Conservation (phyloP, 257 asterid genomes). For the Rubia yunnanensis region DNA sequence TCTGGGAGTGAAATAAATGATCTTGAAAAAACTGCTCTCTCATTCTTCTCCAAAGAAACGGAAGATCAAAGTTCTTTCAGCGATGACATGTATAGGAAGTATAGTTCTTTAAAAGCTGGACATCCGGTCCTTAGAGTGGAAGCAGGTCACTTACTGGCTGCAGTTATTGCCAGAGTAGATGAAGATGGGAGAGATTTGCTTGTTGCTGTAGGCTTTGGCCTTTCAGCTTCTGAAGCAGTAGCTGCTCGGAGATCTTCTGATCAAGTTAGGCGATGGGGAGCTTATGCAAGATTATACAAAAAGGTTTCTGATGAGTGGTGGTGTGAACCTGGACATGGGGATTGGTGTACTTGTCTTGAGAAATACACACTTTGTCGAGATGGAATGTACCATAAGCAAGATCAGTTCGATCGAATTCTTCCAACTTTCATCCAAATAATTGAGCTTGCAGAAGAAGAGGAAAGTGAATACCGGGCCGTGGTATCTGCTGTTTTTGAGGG, state of each 20-base stretch:
- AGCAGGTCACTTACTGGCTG: constrained; percentile 91
- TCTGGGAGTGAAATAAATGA: constrained; percentile 34
- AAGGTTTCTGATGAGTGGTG: constrained; percentile 96
- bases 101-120: constrained; percentile 66
- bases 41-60: constrained; percentile 40
- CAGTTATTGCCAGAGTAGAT: constrained; percentile 81
- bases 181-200: constrained; percentile 82
- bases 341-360: constrained; percentile 95
- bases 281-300: constrained; percentile 74
- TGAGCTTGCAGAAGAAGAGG: constrained; percentile 77
- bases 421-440: constrained; percentile 93
- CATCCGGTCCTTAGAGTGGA: constrained; percentile 97
- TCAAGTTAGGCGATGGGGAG: constrained; percentile 85
- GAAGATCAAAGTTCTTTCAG: constrained; percentile 48
- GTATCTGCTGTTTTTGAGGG: constrained; percentile 76
- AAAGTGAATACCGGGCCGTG: constrained; percentile 62
- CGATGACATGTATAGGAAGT: constrained; percentile 41
- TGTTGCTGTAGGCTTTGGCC: constrained; percentile 89
- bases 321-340: constrained; percentile 98
- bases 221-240: constrained; percentile 73
- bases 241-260: constrained; percentile 79
- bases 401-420: constrained; percentile 69
- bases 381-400: constrained; percentile 96
- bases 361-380: constrained; percentile 82
- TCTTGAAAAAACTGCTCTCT: constrained; percentile 32